These are phyloP conservation scores for Lunularia cruciata DNA, from an alignment of 225 moss, liverwort and hornwort species.

Conservation along the genomic window DNA sequence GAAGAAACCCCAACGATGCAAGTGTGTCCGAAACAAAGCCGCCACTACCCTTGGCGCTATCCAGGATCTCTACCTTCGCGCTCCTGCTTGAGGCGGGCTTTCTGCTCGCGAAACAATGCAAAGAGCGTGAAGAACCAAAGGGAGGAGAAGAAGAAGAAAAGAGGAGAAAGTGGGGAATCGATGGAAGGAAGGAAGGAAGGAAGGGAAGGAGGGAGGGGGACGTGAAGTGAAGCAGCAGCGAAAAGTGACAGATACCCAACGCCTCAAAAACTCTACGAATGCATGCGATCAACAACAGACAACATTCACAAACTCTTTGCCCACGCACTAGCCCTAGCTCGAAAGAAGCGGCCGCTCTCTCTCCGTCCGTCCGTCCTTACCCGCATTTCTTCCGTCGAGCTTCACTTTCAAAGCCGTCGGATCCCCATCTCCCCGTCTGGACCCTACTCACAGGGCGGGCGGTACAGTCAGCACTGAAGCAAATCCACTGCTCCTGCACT, in stretches of 20 bases:
- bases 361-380: neutral
- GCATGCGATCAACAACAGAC: neutral
- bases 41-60: slow-evolving; percentile 17
- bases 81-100: slow-evolving; percentile 21
- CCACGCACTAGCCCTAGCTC: slow-evolving; percentile 14
- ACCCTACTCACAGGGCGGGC: neutral
- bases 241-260: neutral
- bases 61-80: slow-evolving; percentile 20
- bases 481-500: neutral
- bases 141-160: slow-evolving; percentile 6
- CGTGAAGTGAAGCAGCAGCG: slow-evolving; percentile 10
- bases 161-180: neutral
- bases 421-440: neutral
- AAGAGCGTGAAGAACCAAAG: neutral
- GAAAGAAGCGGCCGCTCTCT: neutral
- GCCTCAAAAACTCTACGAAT: neutral
- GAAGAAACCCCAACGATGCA: neutral
- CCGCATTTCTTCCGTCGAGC: neutral
- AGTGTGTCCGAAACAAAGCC: slow-evolving; percentile 17
- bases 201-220: slow-evolving; percentile 3
- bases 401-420: neutral
- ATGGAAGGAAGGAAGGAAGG: slow-evolving; percentile 14
- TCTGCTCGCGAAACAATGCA: slow-evolving; percentile 1
- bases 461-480: slow-evolving; percentile 9
- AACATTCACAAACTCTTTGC: neutral